Evolutionary conservation across 768 basidiomycete species (phyloP), one percentile per base, ranked within the genome.

Genomic region (Kwoniella sp.): DNA sequence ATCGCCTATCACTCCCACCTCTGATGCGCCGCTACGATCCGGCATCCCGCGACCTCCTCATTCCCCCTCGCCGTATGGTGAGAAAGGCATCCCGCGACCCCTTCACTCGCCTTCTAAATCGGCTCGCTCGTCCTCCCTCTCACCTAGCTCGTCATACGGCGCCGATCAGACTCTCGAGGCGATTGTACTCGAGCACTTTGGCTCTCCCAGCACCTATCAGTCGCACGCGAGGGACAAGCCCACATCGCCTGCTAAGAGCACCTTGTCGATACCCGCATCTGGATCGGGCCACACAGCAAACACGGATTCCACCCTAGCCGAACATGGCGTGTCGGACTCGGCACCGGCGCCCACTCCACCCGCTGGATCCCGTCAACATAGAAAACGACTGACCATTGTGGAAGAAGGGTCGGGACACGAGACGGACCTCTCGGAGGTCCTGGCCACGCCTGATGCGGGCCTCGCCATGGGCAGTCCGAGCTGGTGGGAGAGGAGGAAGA

Each of bases 401-500:
- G 55, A 54, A 25, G 56, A 57, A 31, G 55, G 34, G 22, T 44
- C 51, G 27, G 51, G 47, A 3, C 56, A 43, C 26, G 61, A 59
- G 23, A 50, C 61, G n/a, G 57, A 55, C 14, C 39, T 43, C 20
- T 54, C 47, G 20, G 60, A 57, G 41, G n/a, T n/a, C n/a, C 32
- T n/a, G 3, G 19, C 37, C 9, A 40, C 33, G 11, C 23, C 48
- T 1, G 36, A 29, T 19, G 28, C 29, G 20, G 50, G 34, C 11
- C 27, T 34, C 8, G 50, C 42, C 10, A 42, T 42, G 29, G 50
- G 50, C 10, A 27, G 46, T 26, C 19, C 27, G 7, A 42, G 51
- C 29, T 62, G 60, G 60, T 62, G 60, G 57, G 57, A 52, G 19
- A 44, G 46, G 17, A 31, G 57, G 37, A 65, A 56, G 41, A 48